These are phyloP conservation scores for Pestalotiopsis sp. DNA, from an alignment of 2,329 filamentous ascomycete species.

Conservation along the genomic window DNA sequence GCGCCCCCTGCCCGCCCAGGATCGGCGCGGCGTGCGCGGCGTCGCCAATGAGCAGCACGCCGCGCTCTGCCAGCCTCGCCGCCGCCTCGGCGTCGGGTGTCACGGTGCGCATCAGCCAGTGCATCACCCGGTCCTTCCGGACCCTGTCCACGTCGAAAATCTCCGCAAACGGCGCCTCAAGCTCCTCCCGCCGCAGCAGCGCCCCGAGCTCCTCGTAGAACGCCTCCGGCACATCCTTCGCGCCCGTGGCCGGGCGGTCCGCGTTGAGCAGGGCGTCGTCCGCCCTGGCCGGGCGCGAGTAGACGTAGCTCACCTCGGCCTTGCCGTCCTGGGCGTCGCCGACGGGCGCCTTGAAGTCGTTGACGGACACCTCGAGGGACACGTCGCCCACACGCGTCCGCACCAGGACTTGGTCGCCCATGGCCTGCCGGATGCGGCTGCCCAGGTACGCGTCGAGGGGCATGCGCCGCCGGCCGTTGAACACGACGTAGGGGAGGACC, in stretches of 20 bases:
- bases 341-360: not conserved
- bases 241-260: not conserved
- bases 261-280: slow-evolving; percentile 10
- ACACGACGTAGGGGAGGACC: slow-evolving; percentile 11
- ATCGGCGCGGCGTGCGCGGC: not conserved
- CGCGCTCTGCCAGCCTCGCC: not conserved
- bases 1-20: not conserved
- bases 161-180: slow-evolving; percentile 1
- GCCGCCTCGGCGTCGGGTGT: not conserved
- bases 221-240: slow-evolving; percentile 3
- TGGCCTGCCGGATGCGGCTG: not conserved
- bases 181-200: not conserved
- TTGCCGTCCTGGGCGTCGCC: not conserved
- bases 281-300: slow-evolving; percentile 8
- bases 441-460: not conserved
- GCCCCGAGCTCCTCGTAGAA: slow-evolving; percentile 10
- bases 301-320: slow-evolving; percentile 4
- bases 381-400: slow-evolving; percentile 3
- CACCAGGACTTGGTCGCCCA: not conserved
- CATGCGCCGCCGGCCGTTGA: slow-evolving; percentile 8
- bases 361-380: slow-evolving; percentile 6
- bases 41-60: not conserved
- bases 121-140: not conserved
- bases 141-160: slow-evolving; percentile 11
- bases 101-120: slow-evolving; percentile 12